Evolutionary conservation across 257 asterid species (phyloP).

Genomic region (Fraxinus americana): DNA sequence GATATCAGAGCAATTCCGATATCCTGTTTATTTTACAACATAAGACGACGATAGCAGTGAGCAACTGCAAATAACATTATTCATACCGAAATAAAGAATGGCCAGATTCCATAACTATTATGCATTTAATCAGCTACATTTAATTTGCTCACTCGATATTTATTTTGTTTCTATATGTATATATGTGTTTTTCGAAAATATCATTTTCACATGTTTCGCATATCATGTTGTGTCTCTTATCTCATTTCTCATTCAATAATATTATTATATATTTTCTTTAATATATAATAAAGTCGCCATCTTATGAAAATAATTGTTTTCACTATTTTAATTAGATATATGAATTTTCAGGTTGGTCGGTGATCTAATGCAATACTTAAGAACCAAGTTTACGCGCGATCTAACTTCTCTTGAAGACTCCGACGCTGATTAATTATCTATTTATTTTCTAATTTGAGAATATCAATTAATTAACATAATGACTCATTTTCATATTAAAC

Average conservation of each 20-base stretch:
- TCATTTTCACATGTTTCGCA: neutral
- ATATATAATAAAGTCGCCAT: neutral
- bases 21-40: too few relatives aligned
- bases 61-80: too few relatives aligned
- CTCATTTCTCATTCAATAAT: too few relatives aligned
- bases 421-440: neutral
- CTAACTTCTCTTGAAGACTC: neutral
- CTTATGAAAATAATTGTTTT: neutral
- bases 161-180: too few relatives aligned
- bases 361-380: constrained; percentile 1
- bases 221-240: neutral
- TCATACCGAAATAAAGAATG: neutral
- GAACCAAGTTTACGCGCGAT: neutral
- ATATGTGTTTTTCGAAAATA: neutral
- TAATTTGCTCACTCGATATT: too few relatives aligned
- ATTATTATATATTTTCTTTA: too few relatives aligned
- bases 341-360: neutral
- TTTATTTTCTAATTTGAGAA: neutral
- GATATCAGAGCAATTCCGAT: too few relatives aligned
- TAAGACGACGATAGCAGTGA: too few relatives aligned
- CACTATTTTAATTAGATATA: neutral
- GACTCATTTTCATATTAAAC: too few relatives aligned
- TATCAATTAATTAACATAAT: neutral
- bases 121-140: constrained; percentile 2
- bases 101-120: constrained; percentile 16